phyloP scores from a whole-genome alignment of 225 moss, liverwort and hornwort species.

The Anthoceros angustus region DNA sequence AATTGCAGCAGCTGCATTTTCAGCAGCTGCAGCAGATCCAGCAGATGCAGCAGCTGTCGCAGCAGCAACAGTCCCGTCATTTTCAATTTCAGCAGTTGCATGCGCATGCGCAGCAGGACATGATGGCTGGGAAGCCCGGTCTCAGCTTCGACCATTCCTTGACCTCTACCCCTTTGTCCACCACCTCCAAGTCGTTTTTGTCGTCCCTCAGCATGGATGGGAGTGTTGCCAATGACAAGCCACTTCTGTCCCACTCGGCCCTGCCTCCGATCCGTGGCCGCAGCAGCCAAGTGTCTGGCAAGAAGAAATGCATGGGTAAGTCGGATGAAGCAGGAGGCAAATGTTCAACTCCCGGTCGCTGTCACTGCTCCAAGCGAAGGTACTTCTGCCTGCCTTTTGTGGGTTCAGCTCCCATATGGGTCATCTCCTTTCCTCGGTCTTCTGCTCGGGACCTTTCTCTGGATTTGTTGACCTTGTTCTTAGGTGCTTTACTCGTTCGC shows the following conservation, averaged over 20 bases:
- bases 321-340: slow-evolving; percentile 68
- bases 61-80: slow-evolving; percentile 13
- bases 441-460: too few relatives aligned
- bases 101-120: slow-evolving; percentile 19
- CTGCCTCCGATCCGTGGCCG: slow-evolving; percentile 47
- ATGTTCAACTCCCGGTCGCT: slow-evolving; percentile 61
- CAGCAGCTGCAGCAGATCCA: slow-evolving; percentile 28
- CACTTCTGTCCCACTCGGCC: slow-evolving; percentile 18
- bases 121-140: slow-evolving; percentile 16
- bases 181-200: slow-evolving; percentile 23
- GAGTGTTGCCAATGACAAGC: slow-evolving; percentile 16
- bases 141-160: slow-evolving; percentile 39
- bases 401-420: too few relatives aligned
- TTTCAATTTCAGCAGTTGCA: slow-evolving; percentile 26
- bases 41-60: slow-evolving; percentile 20
- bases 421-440: too few relatives aligned
- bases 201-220: slow-evolving; percentile 34
- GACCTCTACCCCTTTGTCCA: slow-evolving; percentile 30
- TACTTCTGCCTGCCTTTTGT: slow-evolving; percentile 9
- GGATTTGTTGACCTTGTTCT: too few relatives aligned
- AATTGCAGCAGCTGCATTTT: slow-evolving; percentile 12
- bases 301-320: slow-evolving; percentile 71
- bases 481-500: too few relatives aligned
- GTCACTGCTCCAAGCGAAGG: slow-evolving; percentile 95
- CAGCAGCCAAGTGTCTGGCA: slow-evolving; percentile 15